Percentiles rank a stretch among this genome's conserved stretches.
Evolutionary conservation across 2,329 filamentous ascomycete genomes (phyloP).

Genomic region (Pseudocercospora cruenta): DNA sequence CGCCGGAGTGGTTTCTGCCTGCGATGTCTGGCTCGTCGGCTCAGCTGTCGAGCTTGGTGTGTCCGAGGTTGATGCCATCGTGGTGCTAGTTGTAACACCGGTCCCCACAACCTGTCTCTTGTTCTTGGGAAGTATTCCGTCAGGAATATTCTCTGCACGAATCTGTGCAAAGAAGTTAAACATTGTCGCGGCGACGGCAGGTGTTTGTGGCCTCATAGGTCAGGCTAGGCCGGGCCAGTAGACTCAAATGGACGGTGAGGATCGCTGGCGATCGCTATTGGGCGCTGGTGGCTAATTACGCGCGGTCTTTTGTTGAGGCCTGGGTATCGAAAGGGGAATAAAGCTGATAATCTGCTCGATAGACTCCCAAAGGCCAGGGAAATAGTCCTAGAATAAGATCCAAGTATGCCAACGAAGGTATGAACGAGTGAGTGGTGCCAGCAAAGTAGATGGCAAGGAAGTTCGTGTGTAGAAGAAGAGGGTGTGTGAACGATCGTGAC

Average conservation of each 20-base stretch:
- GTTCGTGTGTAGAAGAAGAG: background rate
- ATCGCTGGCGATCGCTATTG: background rate
- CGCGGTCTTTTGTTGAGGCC: slow-evolving; percentile 4
- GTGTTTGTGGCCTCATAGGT: slow-evolving; percentile 15
- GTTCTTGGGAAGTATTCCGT: slow-evolving; percentile 39
- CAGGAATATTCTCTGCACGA: slow-evolving; percentile 35
- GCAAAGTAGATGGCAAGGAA: background rate
- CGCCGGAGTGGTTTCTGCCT: slow-evolving; percentile 12
- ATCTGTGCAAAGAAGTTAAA: slow-evolving; percentile 37
- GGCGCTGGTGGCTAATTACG: background rate
- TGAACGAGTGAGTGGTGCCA: slow-evolving; percentile 1
- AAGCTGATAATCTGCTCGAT: background rate
- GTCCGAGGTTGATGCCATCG: slow-evolving; percentile 15
- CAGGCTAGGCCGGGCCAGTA: background rate
- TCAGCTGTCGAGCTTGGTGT: slow-evolving; percentile 16
- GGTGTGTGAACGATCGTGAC: background rate
- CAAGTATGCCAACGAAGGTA: background rate
- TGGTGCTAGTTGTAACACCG: slow-evolving; percentile 29
- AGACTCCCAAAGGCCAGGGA: background rate
- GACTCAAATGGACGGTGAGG: background rate
- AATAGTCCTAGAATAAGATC: background rate
- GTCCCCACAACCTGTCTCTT: slow-evolving; percentile 40
- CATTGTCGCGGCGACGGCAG: slow-evolving; percentile 27
- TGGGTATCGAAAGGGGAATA: background rate
- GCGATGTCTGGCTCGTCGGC: slow-evolving; percentile 21